Evolutionary conservation across 257 asterid species (phyloP).

Genomic region (Scutellaria galericulata): DNA sequence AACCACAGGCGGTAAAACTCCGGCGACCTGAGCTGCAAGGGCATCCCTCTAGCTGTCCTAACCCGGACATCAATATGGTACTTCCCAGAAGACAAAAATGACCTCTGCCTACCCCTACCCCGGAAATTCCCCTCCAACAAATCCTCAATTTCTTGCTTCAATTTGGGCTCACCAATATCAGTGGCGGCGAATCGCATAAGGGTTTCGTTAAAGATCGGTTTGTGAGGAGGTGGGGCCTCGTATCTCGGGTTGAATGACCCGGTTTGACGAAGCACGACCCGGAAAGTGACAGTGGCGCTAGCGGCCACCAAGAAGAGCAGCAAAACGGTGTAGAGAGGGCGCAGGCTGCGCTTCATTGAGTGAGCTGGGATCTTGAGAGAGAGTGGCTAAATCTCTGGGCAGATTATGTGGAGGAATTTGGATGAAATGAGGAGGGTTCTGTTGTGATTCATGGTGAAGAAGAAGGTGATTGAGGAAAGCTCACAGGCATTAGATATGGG

Average conservation of each 20-base stretch:
- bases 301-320: slow-evolving; percentile 57
- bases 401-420: slow-evolving; percentile 56
- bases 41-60: slow-evolving; percentile 57
- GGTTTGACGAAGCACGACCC: slow-evolving; percentile 50
- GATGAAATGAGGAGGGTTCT: slow-evolving; percentile 58
- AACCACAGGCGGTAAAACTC: slow-evolving; percentile 74
- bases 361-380: not conserved
- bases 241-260: slow-evolving; percentile 52
- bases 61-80: slow-evolving; percentile 52
- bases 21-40: slow-evolving; percentile 68
- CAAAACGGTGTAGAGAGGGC: slow-evolving; percentile 62
- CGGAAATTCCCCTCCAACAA: slow-evolving; percentile 72
- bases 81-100: slow-evolving; percentile 76
- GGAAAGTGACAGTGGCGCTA: slow-evolving; percentile 52
- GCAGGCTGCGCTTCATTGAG: slow-evolving; percentile 70
- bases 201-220: slow-evolving; percentile 60
- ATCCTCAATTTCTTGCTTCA: slow-evolving; percentile 77
- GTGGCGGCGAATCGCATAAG: slow-evolving; percentile 65
- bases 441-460: slow-evolving; percentile 51
- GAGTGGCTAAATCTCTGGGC: slow-evolving; percentile 37
- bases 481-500: slow-evolving; percentile 34
- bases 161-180: slow-evolving; percentile 63
- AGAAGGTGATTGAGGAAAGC: slow-evolving; percentile 27
- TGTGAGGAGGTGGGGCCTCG: slow-evolving; percentile 41
- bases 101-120: slow-evolving; percentile 68